phyloP scores from a whole-genome alignment of 441 rosid genomes.

The Capsella rubella region DNA sequence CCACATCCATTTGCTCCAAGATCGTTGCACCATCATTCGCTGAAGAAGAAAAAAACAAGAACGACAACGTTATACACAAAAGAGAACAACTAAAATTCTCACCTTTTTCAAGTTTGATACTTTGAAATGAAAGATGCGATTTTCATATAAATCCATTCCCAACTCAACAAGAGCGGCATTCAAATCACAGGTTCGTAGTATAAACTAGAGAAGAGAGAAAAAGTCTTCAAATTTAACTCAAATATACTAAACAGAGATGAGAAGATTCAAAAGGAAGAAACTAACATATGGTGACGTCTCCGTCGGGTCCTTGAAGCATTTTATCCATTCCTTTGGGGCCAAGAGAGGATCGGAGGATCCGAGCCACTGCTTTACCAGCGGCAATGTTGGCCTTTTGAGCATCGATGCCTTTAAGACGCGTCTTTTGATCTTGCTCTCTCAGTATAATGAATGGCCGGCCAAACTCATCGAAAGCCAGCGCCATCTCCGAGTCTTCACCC shows the following conservation, averaged over 20 bases:
- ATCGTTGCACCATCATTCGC: constrained; percentile 99
- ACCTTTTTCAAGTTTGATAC: constrained; percentile 5
- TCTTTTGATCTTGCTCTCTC: constrained; percentile 83
- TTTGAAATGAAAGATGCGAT: background rate
- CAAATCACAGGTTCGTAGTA: background rate
- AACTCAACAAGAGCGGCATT: background rate
- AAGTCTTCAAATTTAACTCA: background rate
- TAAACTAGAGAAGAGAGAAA: background rate
- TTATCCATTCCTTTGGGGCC: constrained; percentile 99
- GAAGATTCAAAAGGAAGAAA: constrained; percentile 24
- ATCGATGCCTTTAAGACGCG: constrained; percentile 78
- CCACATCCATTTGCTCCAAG: constrained; percentile 98
- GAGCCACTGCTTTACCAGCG: constrained; percentile 86
- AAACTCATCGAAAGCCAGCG: constrained; percentile 94
- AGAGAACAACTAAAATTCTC: background rate
- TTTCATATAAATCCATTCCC: background rate
- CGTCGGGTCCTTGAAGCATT: constrained; percentile 96
- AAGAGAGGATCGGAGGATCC: constrained; percentile 90
- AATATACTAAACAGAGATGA: background rate
- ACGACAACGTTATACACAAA: background rate
- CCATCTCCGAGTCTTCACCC: constrained; percentile 50
- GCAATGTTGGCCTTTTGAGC: constrained; percentile 93
- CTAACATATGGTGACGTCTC: constrained; percentile 87
- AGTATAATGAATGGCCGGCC: constrained; percentile 87
- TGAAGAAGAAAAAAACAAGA: constrained; percentile 35